A percentile compares a stretch with the other conserved stretches of the same genome.
Conservation (phyloP, 495 filamentous ascomycete species). For the Aspergillus cavernicola region DNA sequence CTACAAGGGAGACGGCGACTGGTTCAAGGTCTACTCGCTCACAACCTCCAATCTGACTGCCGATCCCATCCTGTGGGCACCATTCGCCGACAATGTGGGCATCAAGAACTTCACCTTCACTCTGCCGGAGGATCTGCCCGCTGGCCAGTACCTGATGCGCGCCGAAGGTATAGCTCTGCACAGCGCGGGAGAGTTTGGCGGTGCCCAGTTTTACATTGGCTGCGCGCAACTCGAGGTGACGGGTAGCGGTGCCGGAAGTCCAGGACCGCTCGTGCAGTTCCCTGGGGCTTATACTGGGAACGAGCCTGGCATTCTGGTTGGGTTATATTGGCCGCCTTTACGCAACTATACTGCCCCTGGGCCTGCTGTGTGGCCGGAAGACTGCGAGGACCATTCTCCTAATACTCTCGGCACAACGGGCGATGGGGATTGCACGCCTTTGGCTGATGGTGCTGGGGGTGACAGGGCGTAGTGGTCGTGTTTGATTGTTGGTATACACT, state of each 20-base stretch:
- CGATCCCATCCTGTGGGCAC: background rate
- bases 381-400: conserved; percentile 5
- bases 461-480: no score
- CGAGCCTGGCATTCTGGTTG: conserved; percentile 9
- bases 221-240: conserved; percentile 11
- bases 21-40: conserved; percentile 11
- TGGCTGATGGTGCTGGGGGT: background rate
- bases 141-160: conserved; percentile 9
- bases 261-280: conserved; percentile 2
- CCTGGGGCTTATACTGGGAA: conserved; percentile 6
- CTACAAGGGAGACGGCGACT: conserved; percentile 10
- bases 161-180: conserved; percentile 8
- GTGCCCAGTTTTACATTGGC: conserved; percentile 7
- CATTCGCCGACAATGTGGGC: background rate
- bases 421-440: conserved; percentile 9
- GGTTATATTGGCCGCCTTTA: background rate
- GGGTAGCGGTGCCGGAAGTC: conserved; percentile 3
- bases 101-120: conserved; percentile 5
- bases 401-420: background rate
- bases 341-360: conserved; percentile 6
- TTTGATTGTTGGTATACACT: no score
- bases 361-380: conserved; percentile 5
- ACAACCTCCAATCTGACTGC: background rate
- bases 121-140: background rate
- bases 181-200: background rate